phyloP scores from a whole-genome alignment of 495 filamentous ascomycete genomes.

The Penicilliopsis zonata region DNA sequence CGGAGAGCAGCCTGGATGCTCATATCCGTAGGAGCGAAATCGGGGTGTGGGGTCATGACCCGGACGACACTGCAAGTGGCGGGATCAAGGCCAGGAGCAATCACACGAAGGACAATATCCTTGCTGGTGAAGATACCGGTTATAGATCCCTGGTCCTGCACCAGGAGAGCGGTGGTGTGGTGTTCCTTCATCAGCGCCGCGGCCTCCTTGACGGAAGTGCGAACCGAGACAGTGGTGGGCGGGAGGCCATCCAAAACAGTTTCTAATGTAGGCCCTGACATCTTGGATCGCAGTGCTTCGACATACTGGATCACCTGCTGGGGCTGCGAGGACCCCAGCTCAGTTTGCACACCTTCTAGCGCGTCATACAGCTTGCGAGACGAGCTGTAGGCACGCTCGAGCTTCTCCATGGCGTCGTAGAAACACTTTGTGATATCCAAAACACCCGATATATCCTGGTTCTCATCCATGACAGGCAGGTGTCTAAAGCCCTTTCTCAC shows the following conservation, averaged over 20 bases:
- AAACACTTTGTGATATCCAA: conserved; percentile 99
- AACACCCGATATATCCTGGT: conserved; percentile 96
- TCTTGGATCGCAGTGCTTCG: conserved; percentile 85
- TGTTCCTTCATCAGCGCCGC: conserved; percentile 95
- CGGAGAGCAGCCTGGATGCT: conserved; percentile 93
- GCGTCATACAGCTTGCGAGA: conserved; percentile 95
- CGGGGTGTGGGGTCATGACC: conserved; percentile 97
- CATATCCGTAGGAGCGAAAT: conserved; percentile 98
- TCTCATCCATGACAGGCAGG: conserved; percentile 98
- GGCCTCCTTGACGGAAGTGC: conserved; percentile 92
- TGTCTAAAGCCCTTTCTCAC: conserved; percentile 96
- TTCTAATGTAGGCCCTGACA: conserved; percentile 96
- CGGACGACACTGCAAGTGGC: conserved; percentile 92
- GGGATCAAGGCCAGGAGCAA: conserved; percentile 91
- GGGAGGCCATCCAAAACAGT: conserved; percentile 85
- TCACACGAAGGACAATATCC: conserved; percentile 95
- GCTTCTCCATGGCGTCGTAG: conserved; percentile 99
- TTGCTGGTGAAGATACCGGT: conserved; percentile 99
- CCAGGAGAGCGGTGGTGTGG: conserved; percentile 90
- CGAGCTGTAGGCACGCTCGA: conserved; percentile 92
- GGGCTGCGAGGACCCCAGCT: conserved; percentile 89
- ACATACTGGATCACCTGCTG: conserved; percentile 99
- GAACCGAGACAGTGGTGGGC: conserved; percentile 86
- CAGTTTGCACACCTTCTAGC: conserved; percentile 95
- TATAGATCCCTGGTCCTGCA: conserved; percentile 93